These are phyloP conservation scores for Rhodotorula sp. DNA, from an alignment of 1,284 basidiomycete species.

Conservation along the genomic window DNA sequence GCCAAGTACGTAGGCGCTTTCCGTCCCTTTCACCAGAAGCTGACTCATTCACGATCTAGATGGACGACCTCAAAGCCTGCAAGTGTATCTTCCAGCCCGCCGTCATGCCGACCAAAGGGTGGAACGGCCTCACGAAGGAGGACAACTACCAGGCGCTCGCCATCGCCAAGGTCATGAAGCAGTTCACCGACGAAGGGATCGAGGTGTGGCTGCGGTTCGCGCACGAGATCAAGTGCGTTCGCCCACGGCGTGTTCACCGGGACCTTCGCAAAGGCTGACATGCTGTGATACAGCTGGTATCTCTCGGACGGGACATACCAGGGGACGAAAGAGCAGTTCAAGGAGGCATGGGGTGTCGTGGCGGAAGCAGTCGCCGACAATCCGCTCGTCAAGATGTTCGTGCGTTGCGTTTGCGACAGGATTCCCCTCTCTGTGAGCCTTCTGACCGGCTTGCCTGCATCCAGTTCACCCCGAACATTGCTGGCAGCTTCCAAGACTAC, in stretches of 20 bases:
- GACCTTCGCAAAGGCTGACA: no score
- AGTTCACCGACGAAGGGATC: slow-evolving; percentile 51
- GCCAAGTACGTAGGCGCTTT: neutral
- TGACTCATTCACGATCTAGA: neutral
- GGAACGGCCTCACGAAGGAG: slow-evolving; percentile 39
- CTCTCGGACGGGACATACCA: slow-evolving; percentile 43
- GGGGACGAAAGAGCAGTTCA: slow-evolving; percentile 47
- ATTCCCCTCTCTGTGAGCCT: neutral
- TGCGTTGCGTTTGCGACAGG: slow-evolving; percentile 44
- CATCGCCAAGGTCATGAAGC: slow-evolving; percentile 51
- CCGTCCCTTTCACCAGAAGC: no score
- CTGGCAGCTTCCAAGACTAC: slow-evolving; percentile 37
- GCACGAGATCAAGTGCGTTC: slow-evolving; percentile 46
- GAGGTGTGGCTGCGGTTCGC: slow-evolving; percentile 51
- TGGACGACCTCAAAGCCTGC: slow-evolving; percentile 33
- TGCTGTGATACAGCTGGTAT: neutral
- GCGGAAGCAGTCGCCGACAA: slow-evolving; percentile 45
- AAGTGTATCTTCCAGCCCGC: slow-evolving; percentile 8
- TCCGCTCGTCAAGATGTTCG: slow-evolving; percentile 46
- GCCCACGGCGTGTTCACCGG: neutral
- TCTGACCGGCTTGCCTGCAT: neutral
- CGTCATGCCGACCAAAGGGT: slow-evolving; percentile 44
- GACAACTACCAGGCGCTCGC: slow-evolving; percentile 49
- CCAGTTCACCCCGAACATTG: slow-evolving; percentile 27
- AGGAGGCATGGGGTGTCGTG: slow-evolving; percentile 49